Base-by-base conservation (phyloP, 2,329 filamentous ascomycete genomes). In the Penicillium thymicola region DNA sequence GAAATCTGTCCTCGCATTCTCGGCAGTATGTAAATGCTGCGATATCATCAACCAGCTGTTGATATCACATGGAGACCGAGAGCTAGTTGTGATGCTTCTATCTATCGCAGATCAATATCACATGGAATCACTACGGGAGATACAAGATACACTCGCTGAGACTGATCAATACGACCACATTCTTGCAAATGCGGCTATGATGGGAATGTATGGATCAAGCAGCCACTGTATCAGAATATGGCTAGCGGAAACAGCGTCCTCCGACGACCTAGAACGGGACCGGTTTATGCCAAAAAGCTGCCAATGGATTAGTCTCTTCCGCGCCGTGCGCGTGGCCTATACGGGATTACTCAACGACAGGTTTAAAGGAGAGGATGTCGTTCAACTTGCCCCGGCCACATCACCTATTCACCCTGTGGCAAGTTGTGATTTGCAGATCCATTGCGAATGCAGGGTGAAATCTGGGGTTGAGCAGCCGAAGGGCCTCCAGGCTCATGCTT, bases 1-100 rank as follows among this genome's bases (percentile, higher is more conserved):
- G 49, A 44, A 36, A 14, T 52, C 49, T 10, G 21, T 52, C 10
- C 49, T 52, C n/a, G 49, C 40, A 5, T 52, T 52, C 40, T 52
- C 49, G 11, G 49, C 40, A 27, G 34, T 52, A 21, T 52, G 40
- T 36, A 52, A 44, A 44, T 52, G 49, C 40, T 36, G 34, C 23
- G 49, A 52, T 28, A 37, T 52, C 2, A 52, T 52, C 40, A 52
- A 37, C 10, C 40, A 38, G 4, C 4, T 23, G 4, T 34, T 30
- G 25, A 13, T 43, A 36, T 51, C 40, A 7, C 1, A 3, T 4
- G 28, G 2, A 44, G 32, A 34, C 23, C 49, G 41, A 4, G 23
- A 6, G 5, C 11, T 38, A 18, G 23, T 52, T 2, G 18, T 44
- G 16, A 3, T 18, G 5, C 49, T 52, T 9, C 10, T 52, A 6